These are phyloP conservation scores for Leucosporidium scottii DNA, from an alignment of 768 basidiomycete genomes.

Conservation along the genomic window DNA sequence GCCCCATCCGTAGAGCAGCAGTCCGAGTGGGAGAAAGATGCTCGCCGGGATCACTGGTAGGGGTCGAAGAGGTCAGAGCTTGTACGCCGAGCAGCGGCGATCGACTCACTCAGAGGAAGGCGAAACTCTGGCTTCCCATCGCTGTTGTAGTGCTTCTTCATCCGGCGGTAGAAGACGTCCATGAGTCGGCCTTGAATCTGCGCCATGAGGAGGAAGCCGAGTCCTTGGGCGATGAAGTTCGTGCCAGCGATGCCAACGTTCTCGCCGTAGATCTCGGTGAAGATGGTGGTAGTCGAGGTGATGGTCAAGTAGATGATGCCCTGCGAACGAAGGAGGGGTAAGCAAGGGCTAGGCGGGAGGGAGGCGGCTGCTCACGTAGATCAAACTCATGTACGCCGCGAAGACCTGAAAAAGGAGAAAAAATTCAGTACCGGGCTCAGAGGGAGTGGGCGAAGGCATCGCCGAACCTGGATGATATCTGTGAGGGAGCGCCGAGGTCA, in stretches of 20 bases:
- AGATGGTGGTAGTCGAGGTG: slow-evolving; percentile 34
- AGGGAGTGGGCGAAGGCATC: not conserved
- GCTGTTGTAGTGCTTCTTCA: slow-evolving; percentile 53
- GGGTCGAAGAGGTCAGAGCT: slow-evolving; percentile 6
- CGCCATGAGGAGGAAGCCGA: slow-evolving; percentile 54
- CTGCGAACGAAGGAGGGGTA: not conserved
- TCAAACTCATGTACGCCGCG: slow-evolving; percentile 48
- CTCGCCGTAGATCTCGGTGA: slow-evolving; percentile 48
- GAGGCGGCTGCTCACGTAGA: slow-evolving; percentile 53
- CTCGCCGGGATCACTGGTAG: slow-evolving; percentile 18
- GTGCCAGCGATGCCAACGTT: slow-evolving; percentile 56
- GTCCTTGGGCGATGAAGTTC: slow-evolving; percentile 63
- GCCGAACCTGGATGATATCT: not conserved
- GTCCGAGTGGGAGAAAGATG: slow-evolving; percentile 57
- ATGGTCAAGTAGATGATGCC: slow-evolving; percentile 31
- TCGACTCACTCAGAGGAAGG: slow-evolving; percentile 4
- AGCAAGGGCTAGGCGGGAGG: no score
- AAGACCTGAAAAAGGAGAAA: not conserved
- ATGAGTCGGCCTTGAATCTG: slow-evolving; percentile 28
- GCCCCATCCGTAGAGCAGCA: slow-evolving; percentile 66
- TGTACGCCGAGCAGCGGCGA: not conserved
- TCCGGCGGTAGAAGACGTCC: slow-evolving; percentile 52
- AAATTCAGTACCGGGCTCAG: no score
- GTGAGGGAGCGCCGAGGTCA: slow-evolving; percentile 42
- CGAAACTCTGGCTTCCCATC: slow-evolving; percentile 54